phyloP scores from a whole-genome alignment of 768 basidiomycete species.

The Rhizopogon vesiculosus region DNA sequence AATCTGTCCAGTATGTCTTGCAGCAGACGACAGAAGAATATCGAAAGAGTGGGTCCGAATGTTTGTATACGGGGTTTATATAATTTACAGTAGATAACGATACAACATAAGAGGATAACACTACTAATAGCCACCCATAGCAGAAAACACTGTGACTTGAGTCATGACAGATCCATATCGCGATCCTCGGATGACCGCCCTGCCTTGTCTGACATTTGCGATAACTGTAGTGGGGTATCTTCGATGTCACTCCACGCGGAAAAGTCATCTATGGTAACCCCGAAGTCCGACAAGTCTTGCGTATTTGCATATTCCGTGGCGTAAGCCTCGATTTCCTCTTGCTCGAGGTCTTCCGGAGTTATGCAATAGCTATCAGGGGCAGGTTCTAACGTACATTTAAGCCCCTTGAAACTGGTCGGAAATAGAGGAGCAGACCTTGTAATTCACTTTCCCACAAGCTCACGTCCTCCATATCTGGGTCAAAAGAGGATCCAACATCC shows the following conservation, averaged over 20 bases:
- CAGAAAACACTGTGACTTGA: background rate
- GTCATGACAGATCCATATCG: slow-evolving; percentile 24
- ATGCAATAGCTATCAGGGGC: slow-evolving; percentile 3
- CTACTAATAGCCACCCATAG: background rate
- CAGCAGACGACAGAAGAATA: background rate
- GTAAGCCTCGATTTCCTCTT: slow-evolving; percentile 55
- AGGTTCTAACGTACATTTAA: background rate
- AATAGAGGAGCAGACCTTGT: slow-evolving; percentile 28
- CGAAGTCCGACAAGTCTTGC: slow-evolving; percentile 45
- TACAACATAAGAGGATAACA: background rate
- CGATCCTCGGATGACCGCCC: background rate
- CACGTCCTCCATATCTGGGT: slow-evolving; percentile 66
- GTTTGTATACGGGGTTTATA: background rate
- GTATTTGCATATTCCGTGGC: slow-evolving; percentile 47
- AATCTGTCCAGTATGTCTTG: too few relatives aligned
- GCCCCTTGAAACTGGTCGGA: background rate
- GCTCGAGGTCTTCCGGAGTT: slow-evolving; percentile 44
- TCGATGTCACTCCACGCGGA: slow-evolving; percentile 17
- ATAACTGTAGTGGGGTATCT: slow-evolving; percentile 1
- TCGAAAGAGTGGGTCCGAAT: background rate
- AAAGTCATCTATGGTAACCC: slow-evolving; percentile 12
- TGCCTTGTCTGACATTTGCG: background rate
- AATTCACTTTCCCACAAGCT: slow-evolving; percentile 57
- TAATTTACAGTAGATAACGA: background rate
- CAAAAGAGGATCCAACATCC: slow-evolving; percentile 74